Percentiles rank a stretch among this genome's conserved stretches.
These are phyloP conservation scores for Stenocarpella maydis DNA, from an alignment of 2,329 filamentous ascomycete genomes.

Conservation along the genomic window DNA sequence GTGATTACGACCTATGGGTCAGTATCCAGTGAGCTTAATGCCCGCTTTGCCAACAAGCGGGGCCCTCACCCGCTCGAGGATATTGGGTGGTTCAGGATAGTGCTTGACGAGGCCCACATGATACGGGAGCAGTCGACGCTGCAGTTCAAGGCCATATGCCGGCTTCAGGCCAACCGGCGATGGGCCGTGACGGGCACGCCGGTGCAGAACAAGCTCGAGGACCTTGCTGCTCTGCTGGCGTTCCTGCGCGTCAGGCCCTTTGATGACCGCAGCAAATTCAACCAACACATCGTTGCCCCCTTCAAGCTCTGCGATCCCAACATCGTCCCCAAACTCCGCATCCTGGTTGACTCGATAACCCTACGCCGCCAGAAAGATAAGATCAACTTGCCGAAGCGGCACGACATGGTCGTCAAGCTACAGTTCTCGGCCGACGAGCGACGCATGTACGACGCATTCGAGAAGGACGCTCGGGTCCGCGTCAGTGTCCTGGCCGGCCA, in stretches of 20 bases:
- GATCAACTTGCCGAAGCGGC: slow-evolving; percentile 79
- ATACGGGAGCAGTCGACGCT: slow-evolving; percentile 86
- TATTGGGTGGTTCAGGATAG: slow-evolving; percentile 91
- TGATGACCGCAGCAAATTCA: slow-evolving; percentile 78
- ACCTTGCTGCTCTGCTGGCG: slow-evolving; percentile 84
- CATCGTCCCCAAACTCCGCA: slow-evolving; percentile 83
- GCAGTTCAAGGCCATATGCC: slow-evolving; percentile 85
- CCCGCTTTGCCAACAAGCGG: slow-evolving; percentile 67
- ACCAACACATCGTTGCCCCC: slow-evolving; percentile 80
- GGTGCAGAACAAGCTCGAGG: slow-evolving; percentile 91
- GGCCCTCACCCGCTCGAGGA: slow-evolving; percentile 73
- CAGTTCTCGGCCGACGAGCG: slow-evolving; percentile 80
- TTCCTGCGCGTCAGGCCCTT: slow-evolving; percentile 89
- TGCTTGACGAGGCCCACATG: slow-evolving; percentile 93
- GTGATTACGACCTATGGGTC: slow-evolving; percentile 95
- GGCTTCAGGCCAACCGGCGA: slow-evolving; percentile 78
- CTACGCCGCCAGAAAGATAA: slow-evolving; percentile 90
- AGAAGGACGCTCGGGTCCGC: slow-evolving; percentile 80
- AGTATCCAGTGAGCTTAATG: slow-evolving; percentile 78
- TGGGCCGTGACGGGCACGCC: slow-evolving; percentile 99
- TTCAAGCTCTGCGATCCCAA: slow-evolving; percentile 88
- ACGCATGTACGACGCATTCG: slow-evolving; percentile 84
- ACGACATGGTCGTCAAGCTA: slow-evolving; percentile 77
- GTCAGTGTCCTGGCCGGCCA: slow-evolving; percentile 77
- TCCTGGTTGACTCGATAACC: slow-evolving; percentile 94